Evolutionary conservation across 768 basidiomycete genomes (phyloP).

Genomic region (Tulasnella sp.): DNA sequence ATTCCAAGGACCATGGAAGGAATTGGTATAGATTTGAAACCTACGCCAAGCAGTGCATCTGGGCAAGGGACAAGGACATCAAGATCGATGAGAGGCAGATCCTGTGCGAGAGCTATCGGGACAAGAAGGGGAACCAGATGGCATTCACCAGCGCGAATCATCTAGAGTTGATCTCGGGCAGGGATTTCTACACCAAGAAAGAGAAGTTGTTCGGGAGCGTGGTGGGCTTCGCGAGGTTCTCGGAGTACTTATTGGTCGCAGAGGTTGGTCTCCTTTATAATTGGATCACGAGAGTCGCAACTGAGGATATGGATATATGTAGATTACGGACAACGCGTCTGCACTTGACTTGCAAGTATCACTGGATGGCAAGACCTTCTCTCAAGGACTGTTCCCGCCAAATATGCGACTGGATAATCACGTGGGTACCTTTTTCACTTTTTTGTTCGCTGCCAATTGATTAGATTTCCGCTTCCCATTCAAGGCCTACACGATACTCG

Average conservation of each 20-base stretch:
- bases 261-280: conserved; percentile 46
- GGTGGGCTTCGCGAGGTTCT: conserved; percentile 94
- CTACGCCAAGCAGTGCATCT: conserved; percentile 86
- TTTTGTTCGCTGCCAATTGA: neutral
- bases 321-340: conserved; percentile 19
- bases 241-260: conserved; percentile 91
- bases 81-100: conserved; percentile 79
- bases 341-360: conserved; percentile 84
- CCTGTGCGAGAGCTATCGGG: conserved; percentile 77
- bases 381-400: conserved; percentile 81
- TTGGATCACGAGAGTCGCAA: neutral
- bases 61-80: conserved; percentile 74
- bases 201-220: conserved; percentile 74
- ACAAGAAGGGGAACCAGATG: conserved; percentile 73
- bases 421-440: conserved; percentile 36
- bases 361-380: conserved; percentile 76
- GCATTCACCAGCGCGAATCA: conserved; percentile 48
- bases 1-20: conserved; percentile 66
- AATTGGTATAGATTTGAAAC: conserved; percentile 66
- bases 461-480: neutral
- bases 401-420: conserved; percentile 83
- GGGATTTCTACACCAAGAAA: conserved; percentile 59
- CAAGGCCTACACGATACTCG: conserved; percentile 86
- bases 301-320: neutral
- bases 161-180: conserved; percentile 68